Conservation (phyloP, 164 flowering plant species). For the Stephania cephalantha region DNA sequence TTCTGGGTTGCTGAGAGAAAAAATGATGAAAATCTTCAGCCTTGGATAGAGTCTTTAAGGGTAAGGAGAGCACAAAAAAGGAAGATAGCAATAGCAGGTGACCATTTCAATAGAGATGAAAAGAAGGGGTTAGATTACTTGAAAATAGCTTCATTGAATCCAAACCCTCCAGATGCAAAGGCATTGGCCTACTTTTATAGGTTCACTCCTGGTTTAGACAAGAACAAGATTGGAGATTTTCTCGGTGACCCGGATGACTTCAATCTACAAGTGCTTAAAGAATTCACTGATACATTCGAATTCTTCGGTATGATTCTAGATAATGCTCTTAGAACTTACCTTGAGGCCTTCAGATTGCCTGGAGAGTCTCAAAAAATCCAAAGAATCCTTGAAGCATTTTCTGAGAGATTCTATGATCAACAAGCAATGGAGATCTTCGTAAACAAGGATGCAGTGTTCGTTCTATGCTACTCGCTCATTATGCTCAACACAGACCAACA, state of each 20-base stretch:
- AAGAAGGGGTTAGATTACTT: conserved; percentile 85
- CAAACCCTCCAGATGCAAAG: conserved; percentile 72
- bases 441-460: conserved; percentile 68
- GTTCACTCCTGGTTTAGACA: conserved; percentile 64
- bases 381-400: conserved; percentile 80
- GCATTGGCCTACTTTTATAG: conserved; percentile 61
- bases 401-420: conserved; percentile 72
- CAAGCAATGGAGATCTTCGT: conserved; percentile 66
- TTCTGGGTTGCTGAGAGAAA: conserved; percentile 60
- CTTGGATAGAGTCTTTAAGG: conserved; percentile 53
- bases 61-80: conserved; percentile 63
- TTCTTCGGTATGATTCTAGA: conserved; percentile 81
- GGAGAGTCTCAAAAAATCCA: conserved; percentile 96
- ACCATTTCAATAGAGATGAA: conserved; percentile 80
- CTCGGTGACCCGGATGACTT: conserved; percentile 88
- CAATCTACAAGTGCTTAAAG: conserved; percentile 69
- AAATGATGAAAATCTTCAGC: conserved; percentile 28
- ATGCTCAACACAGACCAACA: conserved; percentile 98
- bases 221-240: conserved; percentile 72
- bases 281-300: conserved; percentile 64
- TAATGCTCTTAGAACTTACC: conserved; percentile 64
- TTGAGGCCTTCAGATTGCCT: conserved; percentile 79
- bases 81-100: conserved; percentile 66
- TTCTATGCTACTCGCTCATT: conserved; percentile 83
- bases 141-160: conserved; percentile 38